Percentiles rank a stretch among this genome's conserved stretches.
Evolutionary conservation across 257 asterid genomes (phyloP).

Genomic region (Ligustrum vulgare): DNA sequence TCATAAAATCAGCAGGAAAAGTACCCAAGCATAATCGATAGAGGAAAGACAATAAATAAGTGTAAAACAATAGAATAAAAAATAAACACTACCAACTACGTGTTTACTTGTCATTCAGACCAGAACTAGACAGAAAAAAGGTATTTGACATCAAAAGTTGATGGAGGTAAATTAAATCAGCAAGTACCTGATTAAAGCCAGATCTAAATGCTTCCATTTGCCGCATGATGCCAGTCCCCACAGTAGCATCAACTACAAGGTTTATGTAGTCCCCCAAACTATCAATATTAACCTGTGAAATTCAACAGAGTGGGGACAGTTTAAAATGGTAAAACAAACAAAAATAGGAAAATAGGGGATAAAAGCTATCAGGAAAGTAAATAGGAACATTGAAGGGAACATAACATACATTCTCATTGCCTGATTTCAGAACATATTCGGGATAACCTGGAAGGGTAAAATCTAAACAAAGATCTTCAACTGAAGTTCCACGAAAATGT

Average conservation of each 20-base stretch:
- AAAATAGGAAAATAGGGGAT: background rate
- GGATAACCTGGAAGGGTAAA: constrained; percentile 94
- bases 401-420: constrained; percentile 60
- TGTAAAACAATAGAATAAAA: no score
- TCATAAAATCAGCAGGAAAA: background rate
- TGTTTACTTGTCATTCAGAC: background rate
- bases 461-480: constrained; percentile 91
- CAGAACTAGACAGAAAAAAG: background rate
- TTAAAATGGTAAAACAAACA: constrained; percentile 10
- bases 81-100: background rate
- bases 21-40: background rate
- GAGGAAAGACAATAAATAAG: background rate
- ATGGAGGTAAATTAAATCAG: constrained; percentile 1
- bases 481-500: constrained; percentile 65
- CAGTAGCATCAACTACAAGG: constrained; percentile 82
- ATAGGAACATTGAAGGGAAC: background rate
- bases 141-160: constrained; percentile 2
- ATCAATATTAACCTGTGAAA: constrained; percentile 68
- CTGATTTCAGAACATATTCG: constrained; percentile 72
- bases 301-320: constrained; percentile 7
- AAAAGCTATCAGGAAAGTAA: background rate
- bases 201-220: constrained; percentile 94
- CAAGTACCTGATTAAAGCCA: constrained; percentile 86
- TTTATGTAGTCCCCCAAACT: constrained; percentile 80
- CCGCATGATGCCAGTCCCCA: constrained; percentile 72